Evolutionary conservation across 2,329 filamentous ascomycete genomes (phyloP).

Genomic region (Hymenoscyphus salicellus): DNA sequence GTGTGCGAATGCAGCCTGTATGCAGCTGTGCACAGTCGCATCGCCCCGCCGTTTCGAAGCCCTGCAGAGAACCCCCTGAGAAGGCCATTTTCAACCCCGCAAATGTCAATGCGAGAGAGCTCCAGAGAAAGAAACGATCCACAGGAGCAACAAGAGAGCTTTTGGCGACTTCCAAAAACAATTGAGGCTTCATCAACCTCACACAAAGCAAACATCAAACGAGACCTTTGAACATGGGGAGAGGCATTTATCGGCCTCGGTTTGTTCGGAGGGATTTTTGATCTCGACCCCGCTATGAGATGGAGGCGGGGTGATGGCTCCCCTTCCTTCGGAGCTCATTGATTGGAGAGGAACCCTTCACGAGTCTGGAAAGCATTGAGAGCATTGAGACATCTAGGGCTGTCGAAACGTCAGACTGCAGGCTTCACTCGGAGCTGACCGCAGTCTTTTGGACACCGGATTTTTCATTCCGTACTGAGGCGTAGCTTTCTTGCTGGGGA

Average conservation of each 20-base stretch:
- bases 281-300: background rate
- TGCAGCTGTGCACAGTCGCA: slow-evolving; percentile 10
- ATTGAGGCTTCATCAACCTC: background rate
- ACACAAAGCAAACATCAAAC: background rate
- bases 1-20: slow-evolving; percentile 4
- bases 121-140: background rate
- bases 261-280: background rate
- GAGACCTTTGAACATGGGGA: background rate
- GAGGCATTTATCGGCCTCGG: background rate
- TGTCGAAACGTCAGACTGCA: background rate
- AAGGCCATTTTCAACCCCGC: slow-evolving; percentile 2
- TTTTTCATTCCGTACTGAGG: background rate
- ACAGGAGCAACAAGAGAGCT: background rate
- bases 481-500: background rate
- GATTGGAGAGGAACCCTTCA: background rate
- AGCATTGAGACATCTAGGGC: background rate
- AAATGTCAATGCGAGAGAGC: slow-evolving; percentile 5
- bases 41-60: slow-evolving; percentile 15
- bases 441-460: background rate
- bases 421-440: background rate
- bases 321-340: background rate
- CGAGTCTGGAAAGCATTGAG: background rate
- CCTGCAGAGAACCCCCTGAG: slow-evolving; percentile 5
- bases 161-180: background rate
- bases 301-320: background rate